Base-by-base conservation (phyloP, 768 basidiomycete genomes). In the Panus rudis region DNA sequence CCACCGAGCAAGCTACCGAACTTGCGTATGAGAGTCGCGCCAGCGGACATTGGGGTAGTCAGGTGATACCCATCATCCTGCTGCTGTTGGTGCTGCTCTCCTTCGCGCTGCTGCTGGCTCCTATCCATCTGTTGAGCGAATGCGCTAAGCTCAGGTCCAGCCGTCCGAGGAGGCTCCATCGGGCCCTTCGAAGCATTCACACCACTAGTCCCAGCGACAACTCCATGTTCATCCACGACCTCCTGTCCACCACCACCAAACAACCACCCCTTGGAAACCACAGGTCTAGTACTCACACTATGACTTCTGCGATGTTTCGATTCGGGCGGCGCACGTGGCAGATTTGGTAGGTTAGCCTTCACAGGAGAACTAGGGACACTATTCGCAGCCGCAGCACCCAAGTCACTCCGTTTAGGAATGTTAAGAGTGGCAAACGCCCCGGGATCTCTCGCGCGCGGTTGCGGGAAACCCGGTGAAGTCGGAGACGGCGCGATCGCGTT, bases 271-370 rank as follows among this genome's bases (percentile, higher is more conserved):
- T 76, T 69, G 16, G 72, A 52, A 3, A 62, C 63, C 2, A 57
- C 63, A 10, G 85, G 88, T 16, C 86, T 65, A 57, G 89, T 84
- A 52, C 82, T 86, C 61, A 92, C 71, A 55, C 85, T 87, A 59
- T 91, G 89, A 48, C 85, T 90, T 42, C 88, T 70, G 41, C 82
- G 72, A 62, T 92, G 90, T 4, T 82, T 85, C 23, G 81, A 81
- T 4, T 81, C 83, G 6, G 84, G 78, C 2, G 89, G 88, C 1
- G 84, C 78, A 26, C 84, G 72, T 1, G 84, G 85, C 43, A 77
- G 39, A 3, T 65, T 40, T n/a, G n/a, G n/a, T 17, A 61, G 55
- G 4, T 56, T 39, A 0, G 61, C 42, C 14, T 62, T 65, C 0
- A 63, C 55, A 1, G 65, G 57, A 7, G 48, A 43, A 1, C 47